Evolutionary conservation across 176 grass and related monocot genomes (phyloP).

Genomic region (Triticum urartu): DNA sequence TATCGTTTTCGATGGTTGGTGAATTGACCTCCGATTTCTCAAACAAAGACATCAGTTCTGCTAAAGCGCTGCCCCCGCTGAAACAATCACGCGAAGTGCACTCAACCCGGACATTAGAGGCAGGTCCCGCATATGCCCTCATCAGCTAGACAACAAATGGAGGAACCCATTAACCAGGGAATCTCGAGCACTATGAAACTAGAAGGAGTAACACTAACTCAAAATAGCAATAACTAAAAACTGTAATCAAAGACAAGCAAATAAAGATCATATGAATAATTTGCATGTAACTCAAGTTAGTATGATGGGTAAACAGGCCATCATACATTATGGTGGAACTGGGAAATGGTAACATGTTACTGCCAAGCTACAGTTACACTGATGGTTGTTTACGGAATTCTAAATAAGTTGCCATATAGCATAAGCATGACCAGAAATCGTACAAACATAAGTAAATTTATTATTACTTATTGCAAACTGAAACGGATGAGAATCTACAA

Average conservation of each 20-base stretch:
- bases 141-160: constrained; percentile 54
- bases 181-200: neutral
- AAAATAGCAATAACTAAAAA: neutral
- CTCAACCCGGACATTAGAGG: constrained; percentile 75
- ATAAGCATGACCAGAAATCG: too few species aligned
- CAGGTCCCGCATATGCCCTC: constrained; percentile 61
- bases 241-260: neutral
- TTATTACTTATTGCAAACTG: neutral
- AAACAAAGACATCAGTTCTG: constrained; percentile 73
- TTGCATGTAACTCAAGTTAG: neutral
- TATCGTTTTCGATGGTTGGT: constrained; percentile 29
- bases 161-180: constrained; percentile 2
- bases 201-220: neutral
- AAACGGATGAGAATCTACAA: neutral
- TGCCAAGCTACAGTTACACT: neutral
- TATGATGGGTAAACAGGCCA: neutral
- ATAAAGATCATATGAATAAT: neutral
- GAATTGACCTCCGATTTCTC: constrained; percentile 44
- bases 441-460: neutral
- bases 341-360: neutral
- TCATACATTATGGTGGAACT: neutral
- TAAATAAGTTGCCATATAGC: neutral
- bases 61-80: constrained; percentile 65
- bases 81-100: constrained; percentile 48
- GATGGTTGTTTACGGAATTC: neutral